Evolutionary conservation across 306 rosid genomes (phyloP).

Genomic region (Quercus engelmannii): DNA sequence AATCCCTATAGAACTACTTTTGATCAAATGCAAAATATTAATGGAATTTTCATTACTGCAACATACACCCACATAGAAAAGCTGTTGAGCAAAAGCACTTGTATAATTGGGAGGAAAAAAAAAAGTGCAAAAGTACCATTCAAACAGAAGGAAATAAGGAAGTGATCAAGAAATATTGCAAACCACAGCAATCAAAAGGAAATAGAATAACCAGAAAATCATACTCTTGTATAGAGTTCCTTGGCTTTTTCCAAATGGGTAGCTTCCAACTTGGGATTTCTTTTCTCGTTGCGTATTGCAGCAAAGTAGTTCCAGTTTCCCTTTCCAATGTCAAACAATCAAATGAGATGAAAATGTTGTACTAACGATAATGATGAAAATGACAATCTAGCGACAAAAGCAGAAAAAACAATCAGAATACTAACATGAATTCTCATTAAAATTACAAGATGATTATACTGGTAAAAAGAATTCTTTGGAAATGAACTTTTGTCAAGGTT

Average conservation of each 20-base stretch:
- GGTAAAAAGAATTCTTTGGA: background rate
- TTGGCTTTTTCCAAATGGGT: conserved; percentile 97
- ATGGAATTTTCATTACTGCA: conserved; percentile 5
- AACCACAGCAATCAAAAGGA: conserved; percentile 13
- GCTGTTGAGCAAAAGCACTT: conserved; percentile 9
- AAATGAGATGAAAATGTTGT: conserved; percentile 18
- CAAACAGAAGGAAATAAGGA: conserved; percentile 6
- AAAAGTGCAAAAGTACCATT: conserved; percentile 6
- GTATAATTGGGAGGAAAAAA: background rate
- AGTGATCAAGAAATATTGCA: conserved; percentile 1
- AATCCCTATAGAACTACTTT: background rate
- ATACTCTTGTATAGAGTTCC: conserved; percentile 86
- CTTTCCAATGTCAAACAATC: conserved; percentile 45
- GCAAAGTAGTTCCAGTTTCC: conserved; percentile 99
- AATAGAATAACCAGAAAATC: conserved; percentile 9
- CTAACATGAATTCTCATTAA: conserved; percentile 3
- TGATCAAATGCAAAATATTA: conserved; percentile 15
- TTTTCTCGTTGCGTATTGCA: conserved; percentile 94
- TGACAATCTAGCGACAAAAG: background rate
- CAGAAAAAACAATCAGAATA: conserved; percentile 15
- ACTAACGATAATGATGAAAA: background rate
- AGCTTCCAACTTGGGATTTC: conserved; percentile 98
- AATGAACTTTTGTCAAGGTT: background rate
- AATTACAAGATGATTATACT: background rate
- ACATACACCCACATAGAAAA: conserved; percentile 7